phyloP scores from a whole-genome alignment of 176 grass and related monocot genomes.

The Oryza longistaminata region DNA sequence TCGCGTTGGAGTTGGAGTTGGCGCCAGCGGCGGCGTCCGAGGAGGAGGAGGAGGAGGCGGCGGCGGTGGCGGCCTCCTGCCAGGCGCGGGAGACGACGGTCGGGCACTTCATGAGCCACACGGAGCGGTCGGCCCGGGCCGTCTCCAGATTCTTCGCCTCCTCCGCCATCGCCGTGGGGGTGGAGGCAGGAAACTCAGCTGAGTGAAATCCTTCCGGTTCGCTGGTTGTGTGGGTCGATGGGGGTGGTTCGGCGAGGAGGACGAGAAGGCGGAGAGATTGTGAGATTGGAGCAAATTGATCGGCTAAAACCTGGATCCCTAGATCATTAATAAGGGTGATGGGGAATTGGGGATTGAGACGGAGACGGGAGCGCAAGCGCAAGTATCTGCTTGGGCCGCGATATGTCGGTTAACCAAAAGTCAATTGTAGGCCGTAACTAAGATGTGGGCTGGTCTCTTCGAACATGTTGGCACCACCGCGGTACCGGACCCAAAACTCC shows the following conservation, averaged over 20 bases:
- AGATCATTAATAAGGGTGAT: background rate
- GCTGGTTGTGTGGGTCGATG: background rate
- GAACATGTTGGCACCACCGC: background rate
- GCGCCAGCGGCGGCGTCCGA: background rate
- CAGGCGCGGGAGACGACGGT: constrained; percentile 70
- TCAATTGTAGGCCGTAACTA: no score
- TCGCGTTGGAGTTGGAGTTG: constrained; percentile 29
- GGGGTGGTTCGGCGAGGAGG: background rate
- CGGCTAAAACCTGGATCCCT: background rate
- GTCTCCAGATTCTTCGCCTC: constrained; percentile 71
- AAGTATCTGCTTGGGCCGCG: background rate
- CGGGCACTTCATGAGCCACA: constrained; percentile 97
- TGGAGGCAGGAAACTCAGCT: background rate
- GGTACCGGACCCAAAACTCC: background rate
- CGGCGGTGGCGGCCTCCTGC: constrained; percentile 54
- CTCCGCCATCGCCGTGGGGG: constrained; percentile 33
- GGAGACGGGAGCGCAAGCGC: background rate
- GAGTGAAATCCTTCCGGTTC: background rate
- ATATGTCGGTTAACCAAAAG: background rate
- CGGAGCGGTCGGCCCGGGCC: constrained; percentile 61
- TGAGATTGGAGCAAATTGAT: background rate
- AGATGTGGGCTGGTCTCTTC: background rate
- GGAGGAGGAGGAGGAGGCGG: background rate
- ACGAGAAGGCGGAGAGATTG: background rate
- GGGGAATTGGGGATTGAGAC: background rate